Evolutionary conservation across 805 yeast species (phyloP), one percentile per base, ranked within the genome.

Genomic region (Metschnikowia baotianmanensis): DNA sequence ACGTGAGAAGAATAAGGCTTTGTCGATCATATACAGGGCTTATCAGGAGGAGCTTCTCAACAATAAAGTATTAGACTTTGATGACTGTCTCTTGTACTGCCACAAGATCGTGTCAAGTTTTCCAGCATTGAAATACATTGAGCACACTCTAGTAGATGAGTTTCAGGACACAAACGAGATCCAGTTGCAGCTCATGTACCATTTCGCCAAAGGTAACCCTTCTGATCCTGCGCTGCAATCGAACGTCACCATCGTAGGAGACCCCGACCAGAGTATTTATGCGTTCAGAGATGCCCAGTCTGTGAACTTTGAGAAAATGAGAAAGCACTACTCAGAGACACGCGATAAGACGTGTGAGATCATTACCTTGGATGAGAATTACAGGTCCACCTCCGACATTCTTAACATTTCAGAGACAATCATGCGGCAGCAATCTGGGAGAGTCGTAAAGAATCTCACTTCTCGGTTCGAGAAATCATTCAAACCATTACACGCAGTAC

Each of bases 201-300:
- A 67, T 35, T 66, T 69, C 52, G 68, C 72, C 2, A 42, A 43
- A 29, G 67, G 67, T 8, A 55, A 59, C 42, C 67, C 74, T 28
- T 53, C 60, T 3, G 58, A 62, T 15, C 21, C 46, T 6, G 21
- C 31, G 5, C 30, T 56, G 15, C 70, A 68, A 26, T 58, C 78
- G 45, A 82, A 82, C 43, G 74, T 91, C 7, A 86, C 97, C 0
- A 82, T 89, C 1, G 97, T 91, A 2, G 99, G 99, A 1, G 99
- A 91, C 57, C 96, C 96, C 0, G 96, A 93, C 60, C 99, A 91
- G 61, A 83, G 95, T 55, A 91, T 91, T 17, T 91, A 93, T 59
- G 88, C 83, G 0, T 91, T 91, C 52, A 69, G 98, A 45, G 80
- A 83, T 53, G 97, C 97, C 0, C 79, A 80, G 25, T 70, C 83